A percentile compares a stretch with the other conserved stretches of the same genome.
These are phyloP conservation scores for Botrytis galanthina DNA, from an alignment of 2,329 filamentous ascomycete species.

Conservation along the genomic window DNA sequence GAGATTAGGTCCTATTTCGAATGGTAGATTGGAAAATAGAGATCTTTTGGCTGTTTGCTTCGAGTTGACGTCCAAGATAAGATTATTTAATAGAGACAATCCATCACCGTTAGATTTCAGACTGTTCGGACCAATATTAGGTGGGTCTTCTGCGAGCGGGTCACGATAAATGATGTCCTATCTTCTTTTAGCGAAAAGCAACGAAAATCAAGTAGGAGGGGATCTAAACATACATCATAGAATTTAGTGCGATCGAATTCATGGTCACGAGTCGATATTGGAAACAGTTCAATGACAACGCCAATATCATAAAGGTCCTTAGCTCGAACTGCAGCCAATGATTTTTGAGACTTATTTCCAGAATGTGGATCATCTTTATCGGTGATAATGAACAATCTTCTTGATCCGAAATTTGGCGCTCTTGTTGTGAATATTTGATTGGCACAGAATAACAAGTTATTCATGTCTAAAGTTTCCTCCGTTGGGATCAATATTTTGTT, in stretches of 20 bases:
- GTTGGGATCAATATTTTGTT: conserved; percentile 68
- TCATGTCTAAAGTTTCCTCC: conserved; percentile 71
- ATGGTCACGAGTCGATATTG: conserved; percentile 68
- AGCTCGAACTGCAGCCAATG: conserved; percentile 78
- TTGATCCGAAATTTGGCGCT: conserved; percentile 88
- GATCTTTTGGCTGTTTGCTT: conserved; percentile 83
- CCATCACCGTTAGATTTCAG: conserved; percentile 71
- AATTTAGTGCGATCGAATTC: conserved; percentile 82
- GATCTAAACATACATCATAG: conserved; percentile 68
- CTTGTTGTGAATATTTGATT: conserved; percentile 96
- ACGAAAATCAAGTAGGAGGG: background rate
- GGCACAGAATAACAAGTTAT: conserved; percentile 87
- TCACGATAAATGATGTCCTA: conserved; percentile 89
- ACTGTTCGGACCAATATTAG: conserved; percentile 51
- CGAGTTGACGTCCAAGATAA: conserved; percentile 86
- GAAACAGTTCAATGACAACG: conserved; percentile 88
- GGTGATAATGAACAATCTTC: conserved; percentile 92
- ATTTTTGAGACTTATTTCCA: conserved; percentile 67
- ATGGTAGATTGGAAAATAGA: conserved; percentile 79
- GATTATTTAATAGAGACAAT: conserved; percentile 71
- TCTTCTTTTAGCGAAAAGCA: conserved; percentile 26
- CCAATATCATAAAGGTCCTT: conserved; percentile 95
- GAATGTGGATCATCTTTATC: conserved; percentile 86
- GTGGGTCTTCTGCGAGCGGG: conserved; percentile 67
- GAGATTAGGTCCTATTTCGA: conserved; percentile 82